Conservation (phyloP, 345 rosid species). For the Pseudoturritis turrita region DNA sequence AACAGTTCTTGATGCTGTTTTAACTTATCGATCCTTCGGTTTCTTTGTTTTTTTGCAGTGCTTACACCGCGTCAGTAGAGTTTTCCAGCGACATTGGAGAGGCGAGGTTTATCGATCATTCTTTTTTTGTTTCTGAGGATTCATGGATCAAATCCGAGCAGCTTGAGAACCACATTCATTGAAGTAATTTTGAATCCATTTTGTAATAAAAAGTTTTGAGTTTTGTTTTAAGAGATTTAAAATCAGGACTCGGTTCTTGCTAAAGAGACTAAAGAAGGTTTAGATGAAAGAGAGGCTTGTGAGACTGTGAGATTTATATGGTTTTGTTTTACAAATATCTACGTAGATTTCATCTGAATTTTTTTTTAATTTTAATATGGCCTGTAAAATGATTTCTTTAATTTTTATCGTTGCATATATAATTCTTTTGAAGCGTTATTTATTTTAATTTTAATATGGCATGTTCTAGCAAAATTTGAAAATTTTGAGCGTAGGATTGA, state of each 20-base stretch:
- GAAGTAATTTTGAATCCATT: conserved; percentile 2
- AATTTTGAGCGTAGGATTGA: no score
- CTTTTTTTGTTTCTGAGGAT: neutral
- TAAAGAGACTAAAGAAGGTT: neutral
- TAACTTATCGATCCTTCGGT: neutral
- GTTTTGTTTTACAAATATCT: neutral
- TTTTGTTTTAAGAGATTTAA: neutral
- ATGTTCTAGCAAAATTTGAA: no score
- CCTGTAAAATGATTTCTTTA: conserved; percentile 16
- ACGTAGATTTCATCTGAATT: neutral
- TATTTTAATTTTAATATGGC: no score
- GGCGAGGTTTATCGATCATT: neutral
- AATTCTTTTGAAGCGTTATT: neutral
- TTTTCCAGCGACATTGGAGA: conserved; percentile 12
- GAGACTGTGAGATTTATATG: no score
- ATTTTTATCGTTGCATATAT: neutral
- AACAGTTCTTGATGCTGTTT: neutral
- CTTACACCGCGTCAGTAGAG: conserved; percentile 58
- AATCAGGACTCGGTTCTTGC: neutral
- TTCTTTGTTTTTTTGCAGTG: conserved; percentile 43
- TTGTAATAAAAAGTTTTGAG: conserved; percentile 17
- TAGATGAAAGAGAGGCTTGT: conserved; percentile 11
- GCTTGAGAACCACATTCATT: neutral
- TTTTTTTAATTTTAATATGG: neutral
- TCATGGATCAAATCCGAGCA: neutral